Conservation (phyloP, 2,329 filamentous ascomycete genomes). For the Verticillium longisporum region DNA sequence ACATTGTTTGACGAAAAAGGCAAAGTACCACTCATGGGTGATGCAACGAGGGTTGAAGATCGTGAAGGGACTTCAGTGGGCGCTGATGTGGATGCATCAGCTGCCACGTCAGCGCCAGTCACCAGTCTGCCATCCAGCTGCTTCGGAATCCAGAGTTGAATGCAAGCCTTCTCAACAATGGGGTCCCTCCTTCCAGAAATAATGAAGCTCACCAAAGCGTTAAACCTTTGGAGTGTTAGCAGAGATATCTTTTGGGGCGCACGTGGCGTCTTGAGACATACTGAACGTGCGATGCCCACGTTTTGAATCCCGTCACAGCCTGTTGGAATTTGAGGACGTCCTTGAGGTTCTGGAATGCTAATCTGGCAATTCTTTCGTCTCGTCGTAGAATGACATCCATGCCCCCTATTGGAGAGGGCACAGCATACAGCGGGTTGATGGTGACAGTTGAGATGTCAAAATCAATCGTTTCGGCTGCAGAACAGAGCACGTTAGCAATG, state of each 20-base stretch:
- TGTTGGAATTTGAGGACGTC: constrained; percentile 24
- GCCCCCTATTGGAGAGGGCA: constrained; percentile 8
- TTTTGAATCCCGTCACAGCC: constrained; percentile 24
- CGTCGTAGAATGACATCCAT: constrained; percentile 21
- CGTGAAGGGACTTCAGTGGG: neutral
- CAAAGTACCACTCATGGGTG: neutral
- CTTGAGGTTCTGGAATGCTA: constrained; percentile 17
- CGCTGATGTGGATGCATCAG: neutral
- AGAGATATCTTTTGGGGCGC: neutral
- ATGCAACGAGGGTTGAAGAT: neutral
- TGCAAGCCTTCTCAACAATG: constrained; percentile 18
- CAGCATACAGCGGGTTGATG: constrained; percentile 21
- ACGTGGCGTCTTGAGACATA: constrained; percentile 2
- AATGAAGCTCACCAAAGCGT: constrained; percentile 20
- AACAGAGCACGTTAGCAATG: neutral
- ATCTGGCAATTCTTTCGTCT: constrained; percentile 22
- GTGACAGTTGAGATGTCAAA: constrained; percentile 20
- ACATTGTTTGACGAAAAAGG: neutral
- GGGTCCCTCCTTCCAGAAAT: constrained; percentile 13
- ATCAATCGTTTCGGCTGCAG: constrained; percentile 16
- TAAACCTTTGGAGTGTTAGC: constrained; percentile 2
- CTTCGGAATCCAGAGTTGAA: constrained; percentile 25
- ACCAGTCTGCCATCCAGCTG: constrained; percentile 18
- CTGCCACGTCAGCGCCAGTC: constrained; percentile 8
- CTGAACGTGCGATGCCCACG: constrained; percentile 18